Evolutionary conservation across 352 stramenopile species (phyloP), one percentile per base, ranked within the genome.

Genomic region (Phytophthora idaei): DNA sequence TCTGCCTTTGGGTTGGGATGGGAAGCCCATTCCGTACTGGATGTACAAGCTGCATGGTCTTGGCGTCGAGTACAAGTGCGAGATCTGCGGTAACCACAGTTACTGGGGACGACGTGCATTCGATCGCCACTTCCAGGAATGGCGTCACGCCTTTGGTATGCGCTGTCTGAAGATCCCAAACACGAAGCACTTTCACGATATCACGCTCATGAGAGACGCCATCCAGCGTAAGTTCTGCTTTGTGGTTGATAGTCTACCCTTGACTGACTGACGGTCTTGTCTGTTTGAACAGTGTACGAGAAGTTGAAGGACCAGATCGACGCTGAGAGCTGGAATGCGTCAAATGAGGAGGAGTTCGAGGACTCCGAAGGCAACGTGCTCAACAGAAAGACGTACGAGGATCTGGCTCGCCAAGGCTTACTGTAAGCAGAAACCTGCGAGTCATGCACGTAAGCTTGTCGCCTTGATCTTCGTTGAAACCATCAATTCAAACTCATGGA

Each of bases 111-210:
- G 96, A 39, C 88, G 94, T 58, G 96, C 95, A 50, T 99, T 99
- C 75, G 97, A 99, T 64, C 90, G 93, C 21, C 98, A 99, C 78
- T 99, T 99, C 71, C 95, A 99, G 58, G 97, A 99, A 77, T 98
- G 94, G 78, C 95, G 96, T 31, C 98, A 99, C 76, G 90, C 94
- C 5, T 97, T 99, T 76, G 98, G 97, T 68, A 99, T 99, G 98
- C 93, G 94, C 31, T 99, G 96, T 71, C 83, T 99, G 32, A 97
- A 97, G 34, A 99, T 99, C 76, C 98, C 98, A 6, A 99, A 99
- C 80, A 99, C 97, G 14, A 99, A 99, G 69, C 97, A 99, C 71
- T 99, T 99, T 78, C 97, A 99, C 81, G 97, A 99, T 55, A 99
- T 99, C 44, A 99, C 93, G 28, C 93, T 97, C 54, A 99, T 99